Evolutionary conservation across 1,284 basidiomycete species (phyloP).

Genomic region (Boletus albobrunnescens): DNA sequence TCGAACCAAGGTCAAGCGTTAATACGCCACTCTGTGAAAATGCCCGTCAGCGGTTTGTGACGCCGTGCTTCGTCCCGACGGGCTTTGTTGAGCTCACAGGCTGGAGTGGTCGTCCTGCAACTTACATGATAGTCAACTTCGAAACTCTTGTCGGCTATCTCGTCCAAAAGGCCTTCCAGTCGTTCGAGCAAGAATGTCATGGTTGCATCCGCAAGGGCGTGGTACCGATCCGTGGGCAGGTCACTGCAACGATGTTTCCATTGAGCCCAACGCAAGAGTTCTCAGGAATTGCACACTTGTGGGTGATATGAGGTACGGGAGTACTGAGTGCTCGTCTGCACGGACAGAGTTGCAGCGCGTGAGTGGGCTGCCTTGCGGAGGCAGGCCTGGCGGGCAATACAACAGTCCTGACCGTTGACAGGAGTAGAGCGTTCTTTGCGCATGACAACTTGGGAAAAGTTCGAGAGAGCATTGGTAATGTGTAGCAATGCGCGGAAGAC

Average conservation of each 20-base stretch:
- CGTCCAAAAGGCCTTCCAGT: slow-evolving; percentile 77
- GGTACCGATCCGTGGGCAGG: slow-evolving; percentile 69
- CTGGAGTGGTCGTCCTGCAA: slow-evolving; percentile 15
- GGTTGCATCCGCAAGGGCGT: slow-evolving; percentile 71
- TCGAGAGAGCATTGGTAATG: slow-evolving; percentile 19
- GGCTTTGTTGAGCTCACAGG: background rate
- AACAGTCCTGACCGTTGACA: slow-evolving; percentile 6
- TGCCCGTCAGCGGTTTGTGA: slow-evolving; percentile 12
- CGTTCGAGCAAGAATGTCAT: slow-evolving; percentile 82
- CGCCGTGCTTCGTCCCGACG: slow-evolving; percentile 10
- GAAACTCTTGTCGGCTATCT: slow-evolving; percentile 50
- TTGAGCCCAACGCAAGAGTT: background rate
- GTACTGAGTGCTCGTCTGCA: slow-evolving; percentile 40
- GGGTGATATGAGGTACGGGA: slow-evolving; percentile 45
- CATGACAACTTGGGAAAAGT: slow-evolving; percentile 13
- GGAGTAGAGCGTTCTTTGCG: background rate
- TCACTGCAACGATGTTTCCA: slow-evolving; percentile 37
- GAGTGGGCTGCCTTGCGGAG: background rate
- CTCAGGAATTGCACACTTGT: slow-evolving; percentile 36
- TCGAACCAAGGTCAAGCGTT: slow-evolving; percentile 76
- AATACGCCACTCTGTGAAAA: slow-evolving; percentile 76
- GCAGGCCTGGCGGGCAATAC: slow-evolving; percentile 1
- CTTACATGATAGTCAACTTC: slow-evolving; percentile 95
- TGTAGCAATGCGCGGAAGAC: background rate
- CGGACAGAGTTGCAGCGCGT: slow-evolving; percentile 2